Evolutionary conservation across 768 basidiomycete species (phyloP).

Genomic region (Mycena kentingensis): DNA sequence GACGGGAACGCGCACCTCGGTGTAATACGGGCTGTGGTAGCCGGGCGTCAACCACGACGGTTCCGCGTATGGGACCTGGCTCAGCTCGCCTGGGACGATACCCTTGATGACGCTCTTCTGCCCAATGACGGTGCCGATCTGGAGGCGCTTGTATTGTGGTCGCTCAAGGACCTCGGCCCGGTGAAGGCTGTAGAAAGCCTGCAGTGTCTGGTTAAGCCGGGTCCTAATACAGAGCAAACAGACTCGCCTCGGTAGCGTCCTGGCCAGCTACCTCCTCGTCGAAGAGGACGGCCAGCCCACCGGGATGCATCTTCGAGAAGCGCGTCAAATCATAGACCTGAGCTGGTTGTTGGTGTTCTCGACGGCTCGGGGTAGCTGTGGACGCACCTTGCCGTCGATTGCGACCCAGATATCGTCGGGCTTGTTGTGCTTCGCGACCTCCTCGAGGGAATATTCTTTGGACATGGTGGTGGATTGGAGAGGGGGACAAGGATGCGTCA

Average conservation of each 20-base stretch:
- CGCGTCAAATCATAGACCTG: conserved; percentile 81
- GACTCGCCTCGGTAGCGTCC: conserved; percentile 79
- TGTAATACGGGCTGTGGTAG: conserved; percentile 75
- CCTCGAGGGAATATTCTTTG: conserved; percentile 58
- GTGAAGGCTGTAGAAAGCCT: conserved; percentile 79
- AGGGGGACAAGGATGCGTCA: background rate
- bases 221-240: no score
- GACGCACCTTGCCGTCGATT: no score
- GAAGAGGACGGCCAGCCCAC: conserved; percentile 72
- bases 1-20: conserved; percentile 49
- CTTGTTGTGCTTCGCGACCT: conserved; percentile 83
- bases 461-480: background rate
- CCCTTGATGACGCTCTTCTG: conserved; percentile 53
- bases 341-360: no score
- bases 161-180: conserved; percentile 66
- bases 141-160: conserved; percentile 65
- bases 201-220: no score
- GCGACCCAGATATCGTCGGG: conserved; percentile 73
- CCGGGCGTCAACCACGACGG: conserved; percentile 71
- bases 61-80: conserved; percentile 77
- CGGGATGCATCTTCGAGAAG: conserved; percentile 82
- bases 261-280: conserved; percentile 79
- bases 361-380: background rate
- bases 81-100: conserved; percentile 53
- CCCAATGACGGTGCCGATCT: conserved; percentile 64